Conservation (phyloP, 257 asterid genomes). For the Eucommia ulmoides region DNA sequence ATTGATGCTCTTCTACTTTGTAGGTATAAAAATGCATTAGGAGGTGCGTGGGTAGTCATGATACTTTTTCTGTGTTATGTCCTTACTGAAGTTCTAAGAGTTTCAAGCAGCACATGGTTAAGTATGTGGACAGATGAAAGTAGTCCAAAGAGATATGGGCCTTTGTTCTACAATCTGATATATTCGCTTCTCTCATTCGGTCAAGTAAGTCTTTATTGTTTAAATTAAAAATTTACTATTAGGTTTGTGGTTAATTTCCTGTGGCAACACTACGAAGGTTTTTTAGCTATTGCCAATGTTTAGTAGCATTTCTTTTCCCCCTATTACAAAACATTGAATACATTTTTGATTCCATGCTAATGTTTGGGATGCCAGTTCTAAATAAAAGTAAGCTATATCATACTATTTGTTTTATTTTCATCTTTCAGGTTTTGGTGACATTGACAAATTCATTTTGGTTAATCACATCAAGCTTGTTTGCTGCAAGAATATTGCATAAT, state of each 20-base stretch:
- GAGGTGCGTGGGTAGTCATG: constrained; percentile 78
- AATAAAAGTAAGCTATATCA: neutral
- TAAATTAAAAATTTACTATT: no score
- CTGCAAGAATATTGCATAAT: constrained; percentile 65
- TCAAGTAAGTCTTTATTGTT: constrained; percentile 35
- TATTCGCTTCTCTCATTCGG: constrained; percentile 64
- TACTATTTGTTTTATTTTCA: neutral
- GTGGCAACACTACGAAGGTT: neutral
- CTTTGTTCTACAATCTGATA: constrained; percentile 67
- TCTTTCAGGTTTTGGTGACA: constrained; percentile 61
- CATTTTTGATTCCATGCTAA: neutral
- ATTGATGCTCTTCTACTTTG: no score
- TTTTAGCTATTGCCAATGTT: neutral
- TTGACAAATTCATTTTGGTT: constrained; percentile 71
- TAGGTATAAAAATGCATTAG: constrained; percentile 69
- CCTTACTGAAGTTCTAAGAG: constrained; percentile 62
- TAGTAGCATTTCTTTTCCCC: neutral
- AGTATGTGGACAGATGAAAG: constrained; percentile 84
- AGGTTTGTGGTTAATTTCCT: no score
- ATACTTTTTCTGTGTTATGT: constrained; percentile 51
- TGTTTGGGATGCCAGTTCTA: neutral
- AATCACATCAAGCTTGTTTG: constrained; percentile 58
- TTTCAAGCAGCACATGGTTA: constrained; percentile 88
- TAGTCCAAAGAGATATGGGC: constrained; percentile 28
- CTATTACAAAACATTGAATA: neutral